Evolutionary conservation across 2,329 filamentous ascomycete genomes (phyloP).

Genomic region (Amauroascus niger): DNA sequence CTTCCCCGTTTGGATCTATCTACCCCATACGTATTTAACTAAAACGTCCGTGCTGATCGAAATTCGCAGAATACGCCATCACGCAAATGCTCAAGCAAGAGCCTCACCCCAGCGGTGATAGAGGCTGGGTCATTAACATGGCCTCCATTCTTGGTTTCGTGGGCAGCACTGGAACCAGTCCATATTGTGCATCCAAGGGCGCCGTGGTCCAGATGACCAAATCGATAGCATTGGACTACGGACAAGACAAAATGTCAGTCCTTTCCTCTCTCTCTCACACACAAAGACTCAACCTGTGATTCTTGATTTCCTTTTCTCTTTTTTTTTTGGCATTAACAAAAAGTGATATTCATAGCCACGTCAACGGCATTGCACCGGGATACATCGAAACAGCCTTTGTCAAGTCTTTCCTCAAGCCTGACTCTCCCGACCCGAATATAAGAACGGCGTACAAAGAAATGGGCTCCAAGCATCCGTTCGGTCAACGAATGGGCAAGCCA

Average conservation of each 20-base stretch:
- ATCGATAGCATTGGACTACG: conserved; percentile 44
- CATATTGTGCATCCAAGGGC: conserved; percentile 43
- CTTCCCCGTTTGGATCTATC: too few relatives aligned
- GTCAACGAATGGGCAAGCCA: conserved; percentile 22
- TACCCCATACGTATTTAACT: too few relatives aligned
- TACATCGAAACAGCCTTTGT: conserved; percentile 29
- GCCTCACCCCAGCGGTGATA: conserved; percentile 25
- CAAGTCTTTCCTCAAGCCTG: conserved; percentile 8
- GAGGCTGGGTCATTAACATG: conserved; percentile 32
- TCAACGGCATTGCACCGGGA: conserved; percentile 47
- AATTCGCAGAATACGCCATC: conserved; percentile 27
- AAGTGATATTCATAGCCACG: conserved; percentile 27
- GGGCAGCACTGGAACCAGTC: conserved; percentile 18
- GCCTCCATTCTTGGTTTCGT: conserved; percentile 27
- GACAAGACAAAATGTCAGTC: conserved; percentile 34
- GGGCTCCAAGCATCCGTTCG: conserved; percentile 22
- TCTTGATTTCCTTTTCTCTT: not conserved
- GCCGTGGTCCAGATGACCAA: conserved; percentile 44
- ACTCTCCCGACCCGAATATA: conserved; percentile 10
- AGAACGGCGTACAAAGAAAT: conserved; percentile 15
- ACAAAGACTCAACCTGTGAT: not conserved
- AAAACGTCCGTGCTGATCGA: too few relatives aligned
- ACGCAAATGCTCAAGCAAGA: conserved; percentile 35
- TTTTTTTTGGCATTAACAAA: not conserved
- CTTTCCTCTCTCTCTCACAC: not conserved